These are phyloP conservation scores for Blumeria graminis DNA, from an alignment of 2,329 filamentous ascomycete species.

Conservation along the genomic window DNA sequence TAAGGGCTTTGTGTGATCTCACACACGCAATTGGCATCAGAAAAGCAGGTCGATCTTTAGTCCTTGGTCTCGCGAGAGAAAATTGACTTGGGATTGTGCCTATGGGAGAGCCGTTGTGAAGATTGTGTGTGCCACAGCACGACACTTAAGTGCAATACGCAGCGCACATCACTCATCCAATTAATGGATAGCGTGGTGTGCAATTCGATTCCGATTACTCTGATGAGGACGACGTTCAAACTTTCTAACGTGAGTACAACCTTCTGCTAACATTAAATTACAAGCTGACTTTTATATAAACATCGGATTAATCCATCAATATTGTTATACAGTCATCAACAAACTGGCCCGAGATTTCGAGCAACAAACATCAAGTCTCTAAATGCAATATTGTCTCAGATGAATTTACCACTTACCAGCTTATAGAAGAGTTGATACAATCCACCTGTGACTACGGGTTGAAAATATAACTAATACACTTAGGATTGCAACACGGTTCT, in stretches of 20 bases:
- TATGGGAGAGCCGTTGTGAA: conserved; percentile 88
- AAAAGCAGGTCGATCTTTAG: conserved; percentile 41
- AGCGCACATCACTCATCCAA: conserved; percentile 30
- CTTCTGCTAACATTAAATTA: too few relatives aligned
- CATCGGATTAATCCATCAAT: too few relatives aligned
- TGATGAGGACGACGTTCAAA: conserved; percentile 16
- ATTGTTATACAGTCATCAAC: too few relatives aligned
- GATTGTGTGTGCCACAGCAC: conserved; percentile 45
- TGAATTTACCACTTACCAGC: too few relatives aligned
- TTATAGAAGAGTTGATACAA: too few relatives aligned
- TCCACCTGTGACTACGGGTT: too few relatives aligned
- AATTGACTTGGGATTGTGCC: conserved; percentile 24
- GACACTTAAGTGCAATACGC: conserved; percentile 94
- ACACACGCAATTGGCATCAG: conserved; percentile 81
- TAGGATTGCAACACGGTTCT: too few relatives aligned
- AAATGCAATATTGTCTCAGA: too few relatives aligned
- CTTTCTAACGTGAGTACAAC: neutral
- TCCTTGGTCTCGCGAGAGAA: conserved; percentile 16
- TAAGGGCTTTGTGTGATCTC: conserved; percentile 63
- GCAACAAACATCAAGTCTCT: too few relatives aligned
- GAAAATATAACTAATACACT: too few relatives aligned
- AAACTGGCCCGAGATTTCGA: too few relatives aligned
- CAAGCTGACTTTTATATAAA: too few relatives aligned
- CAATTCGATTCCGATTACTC: conserved; percentile 19
- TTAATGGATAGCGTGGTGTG: conserved; percentile 11